These are phyloP conservation scores for Trichoderma guizhouense DNA, from an alignment of 2,329 filamentous ascomycete species.

Conservation along the genomic window DNA sequence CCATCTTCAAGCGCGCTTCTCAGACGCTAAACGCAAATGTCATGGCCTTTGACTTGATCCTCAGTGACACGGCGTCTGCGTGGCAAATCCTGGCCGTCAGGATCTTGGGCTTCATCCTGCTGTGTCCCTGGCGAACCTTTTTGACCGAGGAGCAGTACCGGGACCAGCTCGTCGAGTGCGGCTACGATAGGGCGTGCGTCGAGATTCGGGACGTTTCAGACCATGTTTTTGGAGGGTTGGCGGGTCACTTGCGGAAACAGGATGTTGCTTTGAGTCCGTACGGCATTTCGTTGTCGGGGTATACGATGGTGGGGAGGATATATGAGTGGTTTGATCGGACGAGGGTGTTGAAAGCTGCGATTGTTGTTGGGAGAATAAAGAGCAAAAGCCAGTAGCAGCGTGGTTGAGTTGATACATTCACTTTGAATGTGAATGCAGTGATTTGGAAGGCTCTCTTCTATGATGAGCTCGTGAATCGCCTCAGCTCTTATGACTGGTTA, in stretches of 20 bases:
- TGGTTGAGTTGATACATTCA: not conserved
- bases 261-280: constrained; percentile 33
- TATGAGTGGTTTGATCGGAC: constrained; percentile 39
- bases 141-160: constrained; percentile 45
- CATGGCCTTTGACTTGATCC: constrained; percentile 55
- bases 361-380: constrained; percentile 32
- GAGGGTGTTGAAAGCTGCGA: constrained; percentile 33
- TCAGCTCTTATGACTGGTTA: not conserved
- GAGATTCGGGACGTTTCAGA: constrained; percentile 49
- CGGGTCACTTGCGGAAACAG: constrained; percentile 40
- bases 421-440: not conserved
- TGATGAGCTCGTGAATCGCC: not conserved
- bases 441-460: not conserved
- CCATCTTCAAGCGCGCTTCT: constrained; percentile 42
- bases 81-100: constrained; percentile 35
- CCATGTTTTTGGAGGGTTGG: constrained; percentile 50
- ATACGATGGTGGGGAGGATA: constrained; percentile 36
- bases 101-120: constrained; percentile 44
- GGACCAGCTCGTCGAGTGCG: constrained; percentile 42
- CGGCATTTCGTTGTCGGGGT: constrained; percentile 36
- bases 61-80: constrained; percentile 31
- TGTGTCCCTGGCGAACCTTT: constrained; percentile 49
- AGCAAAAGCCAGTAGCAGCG: not conserved
- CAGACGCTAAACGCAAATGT: constrained; percentile 43
- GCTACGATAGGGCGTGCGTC: constrained; percentile 43